Base-by-base conservation (phyloP, 2,329 filamentous ascomycete species). In the Helotiales sp. region DNA sequence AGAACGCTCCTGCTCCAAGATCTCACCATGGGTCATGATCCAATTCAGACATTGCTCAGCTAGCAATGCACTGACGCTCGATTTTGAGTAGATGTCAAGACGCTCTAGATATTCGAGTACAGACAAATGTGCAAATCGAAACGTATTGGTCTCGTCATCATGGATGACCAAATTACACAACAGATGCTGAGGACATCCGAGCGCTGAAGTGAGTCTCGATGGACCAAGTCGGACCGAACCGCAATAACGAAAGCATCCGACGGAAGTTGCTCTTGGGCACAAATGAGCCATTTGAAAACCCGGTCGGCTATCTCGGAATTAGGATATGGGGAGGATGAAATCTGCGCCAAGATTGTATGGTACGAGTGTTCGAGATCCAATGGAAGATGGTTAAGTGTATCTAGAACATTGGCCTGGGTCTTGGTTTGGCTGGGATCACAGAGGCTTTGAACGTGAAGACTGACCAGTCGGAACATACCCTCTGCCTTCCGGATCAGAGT, bases 51-150 rank as follows among this genome's bases (percentile, higher is more conserved):
- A 61, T 49, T 49, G 58, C 15, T 49, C 58, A 17, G 58, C 58
- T 6, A 28, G 20, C 32, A 61, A 49, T 1, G 58, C 34, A 32
- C 28, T 58, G 5, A 24, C 37, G 3, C 8, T 52, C 11, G 34
- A 15, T n/a, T 11, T 28, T 5, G 54, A 62, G 20, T 55, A 67
- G 0, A 50, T 32, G 1, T 30, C 17, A 6, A 28, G 64, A 37
- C 10, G 26, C 15, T 69, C 57, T 3, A 70, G 49, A 34, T 68
- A 68, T 30, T 68, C 69, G 28, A 22, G 55, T 7, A 70, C 69
- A 1, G 66, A 70, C 37, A 70, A 57, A 32, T 70, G 69, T 24
- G 63, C 66, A 43, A 66, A 70, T 24, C 66, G 61, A 63, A 59
- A 40, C 2, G 2, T 30, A n/a, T 59, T 30, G 2, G 24, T 17